A percentile compares a stretch with the other conserved stretches of the same genome.
These are phyloP conservation scores for Corinectria fuckeliana DNA, from an alignment of 2,329 filamentous ascomycete genomes.

Conservation along the genomic window DNA sequence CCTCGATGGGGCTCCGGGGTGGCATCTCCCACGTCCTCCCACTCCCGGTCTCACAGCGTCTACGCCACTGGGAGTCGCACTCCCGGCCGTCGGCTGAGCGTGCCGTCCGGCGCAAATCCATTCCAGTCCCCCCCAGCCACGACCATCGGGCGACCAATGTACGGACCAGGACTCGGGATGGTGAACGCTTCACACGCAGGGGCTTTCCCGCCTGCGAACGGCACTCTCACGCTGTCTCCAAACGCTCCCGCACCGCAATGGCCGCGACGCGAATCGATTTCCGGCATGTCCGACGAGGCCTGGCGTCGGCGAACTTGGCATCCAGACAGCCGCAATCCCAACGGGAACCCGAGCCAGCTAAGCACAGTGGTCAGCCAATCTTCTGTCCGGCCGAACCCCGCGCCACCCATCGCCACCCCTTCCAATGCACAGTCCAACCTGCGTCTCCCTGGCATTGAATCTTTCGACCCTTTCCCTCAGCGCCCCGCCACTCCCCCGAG, in stretches of 20 bases:
- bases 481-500: constrained; percentile 67
- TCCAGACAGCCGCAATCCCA: constrained; percentile 73
- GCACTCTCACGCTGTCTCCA: constrained; percentile 69
- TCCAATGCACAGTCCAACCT: constrained; percentile 63
- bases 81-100: constrained; percentile 78
- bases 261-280: constrained; percentile 69
- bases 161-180: constrained; percentile 50
- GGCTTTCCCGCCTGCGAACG: constrained; percentile 62
- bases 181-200: constrained; percentile 59
- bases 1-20: constrained; percentile 74
- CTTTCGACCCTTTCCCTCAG: constrained; percentile 79
- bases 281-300: constrained; percentile 72
- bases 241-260: constrained; percentile 68
- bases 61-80: constrained; percentile 69
- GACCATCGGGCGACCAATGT: constrained; percentile 62
- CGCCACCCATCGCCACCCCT: constrained; percentile 54
- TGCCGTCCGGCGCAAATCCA: constrained; percentile 77
- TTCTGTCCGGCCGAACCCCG: constrained; percentile 62
- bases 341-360: constrained; percentile 72
- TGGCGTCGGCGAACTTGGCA: constrained; percentile 91
- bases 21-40: constrained; percentile 74
- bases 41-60: constrained; percentile 75
- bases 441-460: constrained; percentile 88
- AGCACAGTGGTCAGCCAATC: constrained; percentile 77
- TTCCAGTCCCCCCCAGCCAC: constrained; percentile 70